Percentiles rank a stretch among this genome's conserved stretches.
phyloP scores from a whole-genome alignment of 2,329 filamentous ascomycete genomes.

The Pestalotiopsis sp. region DNA sequence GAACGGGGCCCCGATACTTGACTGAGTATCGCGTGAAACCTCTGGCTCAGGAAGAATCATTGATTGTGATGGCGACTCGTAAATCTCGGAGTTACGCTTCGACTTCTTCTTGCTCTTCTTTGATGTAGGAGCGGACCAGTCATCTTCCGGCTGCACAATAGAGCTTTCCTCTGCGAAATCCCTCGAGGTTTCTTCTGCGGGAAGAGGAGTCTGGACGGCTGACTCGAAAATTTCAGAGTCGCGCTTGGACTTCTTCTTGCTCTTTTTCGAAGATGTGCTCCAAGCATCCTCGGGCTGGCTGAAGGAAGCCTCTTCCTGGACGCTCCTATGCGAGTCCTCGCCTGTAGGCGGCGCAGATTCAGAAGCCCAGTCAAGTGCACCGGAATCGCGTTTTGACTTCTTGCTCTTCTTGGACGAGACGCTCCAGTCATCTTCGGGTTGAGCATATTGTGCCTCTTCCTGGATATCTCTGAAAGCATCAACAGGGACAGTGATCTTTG shows the following conservation, averaged over 20 bases:
- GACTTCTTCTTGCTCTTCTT: conserved; percentile 50
- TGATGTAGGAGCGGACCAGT: conserved; percentile 26
- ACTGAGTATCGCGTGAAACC: not conserved
- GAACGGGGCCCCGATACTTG: not conserved
- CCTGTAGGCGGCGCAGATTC: conserved; percentile 24
- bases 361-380: conserved; percentile 31
- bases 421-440: conserved; percentile 23
- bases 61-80: conserved; percentile 15
- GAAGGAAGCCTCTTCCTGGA: not conserved
- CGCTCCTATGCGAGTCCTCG: conserved; percentile 33
- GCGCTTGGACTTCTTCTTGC: conserved; percentile 34
- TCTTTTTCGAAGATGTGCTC: conserved; percentile 27
- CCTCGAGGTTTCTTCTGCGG: conserved; percentile 33
- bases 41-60: not conserved
- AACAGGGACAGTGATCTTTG: conserved; percentile 16
- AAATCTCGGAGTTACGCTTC: conserved; percentile 32
- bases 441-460: not conserved
- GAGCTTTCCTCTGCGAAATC: conserved; percentile 12
- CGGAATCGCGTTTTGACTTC: conserved; percentile 31
- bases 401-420: conserved; percentile 30
- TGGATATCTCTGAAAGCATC: conserved; percentile 15
- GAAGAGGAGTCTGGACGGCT: conserved; percentile 23
- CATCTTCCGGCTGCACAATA: conserved; percentile 17
- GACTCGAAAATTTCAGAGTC: conserved; percentile 32
- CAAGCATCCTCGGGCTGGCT: conserved; percentile 22